Conservation (phyloP, 148 eudicot species). For the Cornus controversa region DNA sequence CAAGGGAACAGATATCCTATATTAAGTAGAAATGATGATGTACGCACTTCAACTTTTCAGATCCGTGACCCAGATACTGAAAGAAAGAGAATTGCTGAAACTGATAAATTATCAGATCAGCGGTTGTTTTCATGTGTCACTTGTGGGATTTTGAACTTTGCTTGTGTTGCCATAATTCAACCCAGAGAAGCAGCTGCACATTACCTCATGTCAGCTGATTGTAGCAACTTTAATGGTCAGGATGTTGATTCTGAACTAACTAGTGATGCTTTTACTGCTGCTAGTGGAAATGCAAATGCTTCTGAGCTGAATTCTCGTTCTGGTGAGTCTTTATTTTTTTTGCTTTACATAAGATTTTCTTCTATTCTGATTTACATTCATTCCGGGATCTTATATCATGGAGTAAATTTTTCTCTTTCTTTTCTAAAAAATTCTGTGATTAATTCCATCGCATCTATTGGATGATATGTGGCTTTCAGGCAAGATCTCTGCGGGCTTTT, state of each 20-base stretch:
- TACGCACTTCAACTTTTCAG: conserved; percentile 17
- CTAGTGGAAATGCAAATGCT: conserved; percentile 23
- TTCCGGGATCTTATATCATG: neutral
- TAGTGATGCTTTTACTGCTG: conserved; percentile 30
- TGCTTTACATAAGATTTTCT: neutral
- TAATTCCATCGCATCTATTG: neutral
- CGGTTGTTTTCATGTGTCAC: conserved; percentile 93
- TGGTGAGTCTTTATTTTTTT: too few species aligned
- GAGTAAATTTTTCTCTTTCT: neutral
- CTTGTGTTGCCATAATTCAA: conserved; percentile 87
- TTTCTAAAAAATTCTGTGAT: neutral
- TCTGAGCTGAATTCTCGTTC: conserved; percentile 36
- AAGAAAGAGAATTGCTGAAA: conserved; percentile 35
- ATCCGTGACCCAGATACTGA: conserved; percentile 27
- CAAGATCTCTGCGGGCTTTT: neutral
- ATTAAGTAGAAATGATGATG: conserved; percentile 21
- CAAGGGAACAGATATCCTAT: conserved; percentile 18
- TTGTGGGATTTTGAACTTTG: conserved; percentile 94
- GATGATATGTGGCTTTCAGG: neutral
- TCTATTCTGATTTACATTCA: neutral
- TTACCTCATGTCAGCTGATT: conserved; percentile 81
- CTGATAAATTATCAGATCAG: conserved; percentile 51
- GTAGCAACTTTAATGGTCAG: conserved; percentile 45
- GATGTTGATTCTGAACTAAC: conserved; percentile 33
- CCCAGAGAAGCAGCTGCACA: conserved; percentile 75